Evolutionary conservation across 331 rosid genomes (phyloP).

Genomic region (Spiraea crenata): DNA sequence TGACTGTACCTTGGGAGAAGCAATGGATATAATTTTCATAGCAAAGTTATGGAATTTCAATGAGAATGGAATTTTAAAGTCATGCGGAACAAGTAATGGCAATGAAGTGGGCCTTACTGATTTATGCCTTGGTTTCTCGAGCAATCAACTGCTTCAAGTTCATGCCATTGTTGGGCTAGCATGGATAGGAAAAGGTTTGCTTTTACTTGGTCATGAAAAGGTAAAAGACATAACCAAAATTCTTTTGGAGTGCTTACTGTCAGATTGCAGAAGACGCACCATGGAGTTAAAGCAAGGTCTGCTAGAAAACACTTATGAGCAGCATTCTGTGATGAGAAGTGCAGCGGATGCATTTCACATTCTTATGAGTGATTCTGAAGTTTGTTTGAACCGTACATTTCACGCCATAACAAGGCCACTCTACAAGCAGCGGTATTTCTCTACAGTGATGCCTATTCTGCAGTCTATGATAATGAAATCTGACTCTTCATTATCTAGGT

Average conservation of each 20-base stretch:
- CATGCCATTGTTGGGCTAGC: conserved; percentile 78
- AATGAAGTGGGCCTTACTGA: conserved; percentile 53
- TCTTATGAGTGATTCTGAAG: conserved; percentile 89
- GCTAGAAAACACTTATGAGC: conserved; percentile 33
- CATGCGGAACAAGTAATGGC: conserved; percentile 36
- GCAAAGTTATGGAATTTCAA: conserved; percentile 37
- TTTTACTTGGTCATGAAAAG: conserved; percentile 78
- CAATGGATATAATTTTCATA: conserved; percentile 60
- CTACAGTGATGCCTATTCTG: conserved; percentile 73
- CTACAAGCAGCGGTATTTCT: conserved; percentile 87
- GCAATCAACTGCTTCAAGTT: conserved; percentile 56
- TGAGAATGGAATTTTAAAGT: conserved; percentile 31
- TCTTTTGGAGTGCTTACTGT: conserved; percentile 58
- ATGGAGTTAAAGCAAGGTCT: conserved; percentile 36
- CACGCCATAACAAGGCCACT: conserved; percentile 82
- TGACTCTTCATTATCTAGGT: conserved; percentile 64
- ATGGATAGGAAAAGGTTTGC: conserved; percentile 94
- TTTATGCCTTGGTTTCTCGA: conserved; percentile 56
- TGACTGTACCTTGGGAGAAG: conserved; percentile 68
- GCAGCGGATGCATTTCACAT: conserved; percentile 89
- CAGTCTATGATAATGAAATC: conserved; percentile 58
- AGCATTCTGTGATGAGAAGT: conserved; percentile 44
- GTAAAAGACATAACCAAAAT: conserved; percentile 71
- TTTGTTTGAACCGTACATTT: conserved; percentile 66
- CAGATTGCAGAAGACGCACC: conserved; percentile 32